These are phyloP conservation scores for Udeniomyces megalosporus DNA, from an alignment of 768 basidiomycete genomes.

Conservation along the genomic window DNA sequence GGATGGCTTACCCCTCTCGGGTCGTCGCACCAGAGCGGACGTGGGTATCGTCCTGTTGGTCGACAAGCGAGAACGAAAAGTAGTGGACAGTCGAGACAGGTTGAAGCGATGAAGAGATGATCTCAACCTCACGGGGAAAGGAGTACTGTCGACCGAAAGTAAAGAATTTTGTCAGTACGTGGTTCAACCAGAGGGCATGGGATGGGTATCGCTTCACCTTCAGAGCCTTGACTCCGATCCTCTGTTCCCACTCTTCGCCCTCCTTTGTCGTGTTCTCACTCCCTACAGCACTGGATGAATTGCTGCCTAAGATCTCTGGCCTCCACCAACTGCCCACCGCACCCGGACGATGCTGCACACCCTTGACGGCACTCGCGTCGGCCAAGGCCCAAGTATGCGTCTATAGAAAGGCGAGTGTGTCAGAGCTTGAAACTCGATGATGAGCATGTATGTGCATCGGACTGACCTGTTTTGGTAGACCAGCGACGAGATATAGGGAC, in stretches of 20 bases:
- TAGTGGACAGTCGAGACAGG: not conserved
- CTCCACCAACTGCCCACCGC: conserved; percentile 82
- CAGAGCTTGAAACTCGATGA: conserved; percentile 44
- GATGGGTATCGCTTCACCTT: conserved; percentile 39
- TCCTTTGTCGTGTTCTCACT: conserved; percentile 30
- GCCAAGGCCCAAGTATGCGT: not conserved
- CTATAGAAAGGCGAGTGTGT: not conserved
- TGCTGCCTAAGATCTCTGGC: conserved; percentile 66
- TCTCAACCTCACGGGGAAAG: conserved; percentile 79
- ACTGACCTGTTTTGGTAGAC: conserved; percentile 53
- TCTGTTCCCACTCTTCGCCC: conserved; percentile 20
- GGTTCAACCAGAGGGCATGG: not conserved
- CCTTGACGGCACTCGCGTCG: conserved; percentile 38
- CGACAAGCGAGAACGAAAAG: not conserved
- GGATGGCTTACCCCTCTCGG: conserved; percentile 32
- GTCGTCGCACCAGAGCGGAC: not conserved
- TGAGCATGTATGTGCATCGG: conserved; percentile 63
- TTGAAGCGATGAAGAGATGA: conserved; percentile 44
- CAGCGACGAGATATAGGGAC: conserved; percentile 30
- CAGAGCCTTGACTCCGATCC: conserved; percentile 48
- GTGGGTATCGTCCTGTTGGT: not conserved
- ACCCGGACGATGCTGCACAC: conserved; percentile 64
- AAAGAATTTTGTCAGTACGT: not conserved
- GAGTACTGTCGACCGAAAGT: too few relatives aligned
- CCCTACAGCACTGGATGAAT: conserved; percentile 67